phyloP scores from a whole-genome alignment of 495 filamentous ascomycete genomes.

The Niebla homalea region DNA sequence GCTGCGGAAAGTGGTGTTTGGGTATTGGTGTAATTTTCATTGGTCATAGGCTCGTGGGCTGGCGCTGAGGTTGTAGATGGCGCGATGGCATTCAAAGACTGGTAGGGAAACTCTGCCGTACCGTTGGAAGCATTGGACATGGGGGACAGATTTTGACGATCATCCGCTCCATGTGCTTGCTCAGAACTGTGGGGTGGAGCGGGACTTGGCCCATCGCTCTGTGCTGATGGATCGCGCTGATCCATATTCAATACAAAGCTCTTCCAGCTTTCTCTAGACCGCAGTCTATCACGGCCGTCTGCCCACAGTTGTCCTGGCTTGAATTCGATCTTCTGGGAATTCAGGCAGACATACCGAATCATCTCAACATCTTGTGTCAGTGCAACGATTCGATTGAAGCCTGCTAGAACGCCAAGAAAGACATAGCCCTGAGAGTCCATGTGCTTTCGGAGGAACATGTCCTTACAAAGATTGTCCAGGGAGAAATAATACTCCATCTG shows the following conservation, averaged over 20 bases:
- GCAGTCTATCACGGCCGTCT: slow-evolving; percentile 67
- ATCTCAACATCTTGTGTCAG: slow-evolving; percentile 60
- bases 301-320: slow-evolving; percentile 36
- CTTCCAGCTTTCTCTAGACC: slow-evolving; percentile 65
- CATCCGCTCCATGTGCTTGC: slow-evolving; percentile 3
- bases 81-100: slow-evolving; percentile 12
- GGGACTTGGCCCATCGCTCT: slow-evolving; percentile 40
- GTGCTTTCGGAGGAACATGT: slow-evolving; percentile 70
- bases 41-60: slow-evolving; percentile 20
- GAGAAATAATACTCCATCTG: slow-evolving; percentile 97
- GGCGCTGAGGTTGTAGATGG: slow-evolving; percentile 1
- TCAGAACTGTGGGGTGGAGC: slow-evolving; percentile 12
- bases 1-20: slow-evolving; percentile 56
- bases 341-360: slow-evolving; percentile 57
- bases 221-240: slow-evolving; percentile 46
- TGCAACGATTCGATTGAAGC: slow-evolving; percentile 71
- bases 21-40: slow-evolving; percentile 28
- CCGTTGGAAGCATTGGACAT: slow-evolving; percentile 1
- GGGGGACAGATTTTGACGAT: slow-evolving; percentile 7
- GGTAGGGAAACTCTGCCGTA: slow-evolving; percentile 1
- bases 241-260: slow-evolving; percentile 59
- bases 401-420: slow-evolving; percentile 57
- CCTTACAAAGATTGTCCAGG: slow-evolving; percentile 90
- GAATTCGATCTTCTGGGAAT: slow-evolving; percentile 58
- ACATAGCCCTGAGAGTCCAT: slow-evolving; percentile 96